A percentile compares a stretch with the other conserved stretches of the same genome.
These are phyloP conservation scores for Artemisia annua DNA, from an alignment of 129 eudicot species.

Conservation along the genomic window DNA sequence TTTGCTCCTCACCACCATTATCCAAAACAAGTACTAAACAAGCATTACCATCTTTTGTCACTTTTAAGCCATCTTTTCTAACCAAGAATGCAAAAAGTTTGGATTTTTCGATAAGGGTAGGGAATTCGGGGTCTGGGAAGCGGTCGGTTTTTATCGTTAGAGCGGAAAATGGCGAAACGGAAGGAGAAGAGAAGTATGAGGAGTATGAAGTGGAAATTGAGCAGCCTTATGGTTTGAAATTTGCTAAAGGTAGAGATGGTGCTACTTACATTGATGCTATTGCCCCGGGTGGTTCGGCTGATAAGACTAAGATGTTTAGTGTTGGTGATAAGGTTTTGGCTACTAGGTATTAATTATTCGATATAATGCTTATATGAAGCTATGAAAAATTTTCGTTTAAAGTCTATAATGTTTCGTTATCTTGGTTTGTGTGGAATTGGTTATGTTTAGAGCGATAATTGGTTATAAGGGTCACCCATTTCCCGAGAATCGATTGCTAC, in stretches of 20 bases:
- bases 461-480: background rate
- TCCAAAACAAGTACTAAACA: constrained; percentile 35
- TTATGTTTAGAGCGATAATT: background rate
- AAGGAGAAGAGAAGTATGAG: constrained; percentile 52
- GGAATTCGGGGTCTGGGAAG: constrained; percentile 29
- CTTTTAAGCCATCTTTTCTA: constrained; percentile 33
- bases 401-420: too few species aligned
- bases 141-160: constrained; percentile 34
- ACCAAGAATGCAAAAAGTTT: constrained; percentile 25
- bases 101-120: constrained; percentile 20
- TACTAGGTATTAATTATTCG: constrained; percentile 59
- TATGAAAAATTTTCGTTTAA: too few species aligned
- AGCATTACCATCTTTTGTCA: constrained; percentile 14
- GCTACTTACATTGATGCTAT: constrained; percentile 95
- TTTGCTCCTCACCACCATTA: constrained; percentile 61
- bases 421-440: constrained; percentile 10
- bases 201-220: constrained; percentile 88
- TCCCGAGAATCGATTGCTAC: background rate
- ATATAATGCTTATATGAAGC: constrained; percentile 16
- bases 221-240: constrained; percentile 85
- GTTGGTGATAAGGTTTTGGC: constrained; percentile 96
- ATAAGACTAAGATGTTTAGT: constrained; percentile 65
- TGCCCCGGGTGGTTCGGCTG: constrained; percentile 89
- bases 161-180: constrained; percentile 34
- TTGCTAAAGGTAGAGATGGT: constrained; percentile 95